Conservation (phyloP, 257 asterid genomes). For the Penstemon davidsonii region DNA sequence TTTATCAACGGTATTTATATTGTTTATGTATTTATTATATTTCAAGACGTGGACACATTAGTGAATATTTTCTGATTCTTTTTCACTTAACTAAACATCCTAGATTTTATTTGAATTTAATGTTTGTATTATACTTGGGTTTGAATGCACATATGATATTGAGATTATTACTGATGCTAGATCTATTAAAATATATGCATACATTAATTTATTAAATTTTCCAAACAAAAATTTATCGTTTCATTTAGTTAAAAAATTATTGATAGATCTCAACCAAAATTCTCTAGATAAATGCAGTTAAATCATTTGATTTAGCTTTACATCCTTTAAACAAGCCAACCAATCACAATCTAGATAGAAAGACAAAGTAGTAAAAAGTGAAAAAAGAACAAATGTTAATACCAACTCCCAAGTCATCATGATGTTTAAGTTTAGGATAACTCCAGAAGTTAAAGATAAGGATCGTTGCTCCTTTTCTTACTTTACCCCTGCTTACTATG, state of each 20-base stretch:
- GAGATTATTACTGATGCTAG: background rate
- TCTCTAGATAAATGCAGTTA: background rate
- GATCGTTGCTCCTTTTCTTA: too few species aligned
- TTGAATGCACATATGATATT: background rate
- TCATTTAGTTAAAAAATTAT: too few species aligned
- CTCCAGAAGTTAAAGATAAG: background rate
- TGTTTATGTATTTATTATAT: too few species aligned
- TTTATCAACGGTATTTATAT: too few species aligned
- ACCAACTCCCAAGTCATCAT: slow-evolving; percentile 23
- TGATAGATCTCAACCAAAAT: too few species aligned
- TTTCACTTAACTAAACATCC: too few species aligned
- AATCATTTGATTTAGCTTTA: background rate
- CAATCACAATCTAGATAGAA: background rate
- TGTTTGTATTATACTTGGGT: background rate
- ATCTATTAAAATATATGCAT: background rate
- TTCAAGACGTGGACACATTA: too few species aligned
- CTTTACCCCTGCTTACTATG: too few species aligned
- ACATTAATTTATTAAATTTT: background rate
- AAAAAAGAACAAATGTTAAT: background rate
- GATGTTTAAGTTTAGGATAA: slow-evolving; percentile 19
- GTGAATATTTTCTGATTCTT: too few species aligned
- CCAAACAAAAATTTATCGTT: background rate
- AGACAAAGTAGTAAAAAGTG: slow-evolving; percentile 1
- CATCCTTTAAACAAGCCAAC: slow-evolving; percentile 13
- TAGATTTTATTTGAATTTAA: too few species aligned